A percentile compares a stretch with the other conserved stretches of the same genome.
phyloP scores from a whole-genome alignment of 768 basidiomycete genomes.

The Asterophora lycoperdoides region DNA sequence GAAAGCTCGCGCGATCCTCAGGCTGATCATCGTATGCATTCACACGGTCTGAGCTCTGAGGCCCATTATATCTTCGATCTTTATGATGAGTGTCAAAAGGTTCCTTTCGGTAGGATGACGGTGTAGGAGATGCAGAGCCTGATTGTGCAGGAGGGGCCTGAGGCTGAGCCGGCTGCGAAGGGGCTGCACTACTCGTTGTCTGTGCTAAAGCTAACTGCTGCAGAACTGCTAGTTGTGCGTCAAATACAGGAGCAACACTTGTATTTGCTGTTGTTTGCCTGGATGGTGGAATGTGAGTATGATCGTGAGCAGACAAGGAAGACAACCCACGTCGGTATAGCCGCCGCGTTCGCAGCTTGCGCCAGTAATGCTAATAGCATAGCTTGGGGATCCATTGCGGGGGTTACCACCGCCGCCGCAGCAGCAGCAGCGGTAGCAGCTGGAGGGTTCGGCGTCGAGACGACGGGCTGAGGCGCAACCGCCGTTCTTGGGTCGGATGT shows the following conservation, averaged over 20 bases:
- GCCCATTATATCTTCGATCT: conserved; percentile 43
- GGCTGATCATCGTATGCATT: conserved; percentile 44
- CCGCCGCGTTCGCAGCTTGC: conserved; percentile 52
- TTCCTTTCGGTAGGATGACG: conserved; percentile 40
- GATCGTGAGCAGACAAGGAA: conserved; percentile 2
- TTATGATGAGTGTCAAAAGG: conserved; percentile 34
- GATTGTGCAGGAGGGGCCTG: conserved; percentile 31
- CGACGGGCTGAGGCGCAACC: conserved; percentile 19
- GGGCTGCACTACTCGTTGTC: conserved; percentile 39
- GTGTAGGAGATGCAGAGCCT: conserved; percentile 26
- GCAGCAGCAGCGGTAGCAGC: no score
- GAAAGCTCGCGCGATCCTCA: conserved; percentile 46
- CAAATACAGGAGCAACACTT: conserved; percentile 34
- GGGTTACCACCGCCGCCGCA: conserved; percentile 22
- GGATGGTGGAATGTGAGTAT: conserved; percentile 2
- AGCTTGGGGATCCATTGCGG: conserved; percentile 50
- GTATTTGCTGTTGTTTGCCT: conserved; percentile 67
- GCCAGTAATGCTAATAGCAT: conserved; percentile 66
- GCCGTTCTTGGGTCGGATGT: conserved; percentile 37
- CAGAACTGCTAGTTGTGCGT: conserved; percentile 64
- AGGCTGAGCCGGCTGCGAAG: conserved; percentile 26
- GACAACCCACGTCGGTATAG: conserved; percentile 36
- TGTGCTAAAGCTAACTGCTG: conserved; percentile 76
- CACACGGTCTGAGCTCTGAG: conserved; percentile 47
- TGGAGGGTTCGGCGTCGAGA: conserved; percentile 24